Base-by-base conservation (phyloP, 257 asterid species). In the Mitragyna speciosa region DNA sequence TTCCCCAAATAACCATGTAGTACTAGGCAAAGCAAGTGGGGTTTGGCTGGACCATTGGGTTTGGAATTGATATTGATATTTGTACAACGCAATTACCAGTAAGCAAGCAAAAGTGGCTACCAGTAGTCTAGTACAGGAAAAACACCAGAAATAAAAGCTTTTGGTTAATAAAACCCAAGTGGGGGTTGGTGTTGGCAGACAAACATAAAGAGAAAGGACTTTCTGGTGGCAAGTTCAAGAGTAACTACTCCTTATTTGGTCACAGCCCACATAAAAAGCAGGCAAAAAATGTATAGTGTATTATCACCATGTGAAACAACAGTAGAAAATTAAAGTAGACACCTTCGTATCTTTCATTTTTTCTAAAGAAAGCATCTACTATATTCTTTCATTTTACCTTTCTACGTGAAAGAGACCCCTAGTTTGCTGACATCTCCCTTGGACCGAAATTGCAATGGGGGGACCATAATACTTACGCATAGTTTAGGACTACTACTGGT, bases 221-320 rank as follows among this genome's bases (percentile, higher is more conserved):
- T 86, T 82, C 78, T 65, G 78, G 80, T 73, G 4, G 66, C 82
- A 72, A 75, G 7, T 73, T 80, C 41, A 64, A 83, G 64, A 79
- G 75, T 74, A 78, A 72, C 64, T n/a, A 24, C 54, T 58, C 51
- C n/a, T 75, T 43, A 79, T 49, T 68, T 70, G 63, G 74, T 78
- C 79, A 82, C 86, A 84, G 82, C 77, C 86, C 77, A 82, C 72
- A 65, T 11, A 4, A 66, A 67, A 75, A 80, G 49, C 69, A 52
- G 59, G 75, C 33, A 82, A 45, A 47, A 41, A 65, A 81, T 1
- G 10, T 56, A 75, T 71, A 66, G 59, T 67, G 56, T 74, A 79
- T 70, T 88, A 85, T 76, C 39, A 12, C 56, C 56, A 51, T 51
- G 89, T 82, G 89, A 81, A 79, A 79, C 82, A 64, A 80, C 87